Evolutionary conservation across 2,329 filamentous ascomycete genomes (phyloP).

Genomic region (Mariannaea sp.): DNA sequence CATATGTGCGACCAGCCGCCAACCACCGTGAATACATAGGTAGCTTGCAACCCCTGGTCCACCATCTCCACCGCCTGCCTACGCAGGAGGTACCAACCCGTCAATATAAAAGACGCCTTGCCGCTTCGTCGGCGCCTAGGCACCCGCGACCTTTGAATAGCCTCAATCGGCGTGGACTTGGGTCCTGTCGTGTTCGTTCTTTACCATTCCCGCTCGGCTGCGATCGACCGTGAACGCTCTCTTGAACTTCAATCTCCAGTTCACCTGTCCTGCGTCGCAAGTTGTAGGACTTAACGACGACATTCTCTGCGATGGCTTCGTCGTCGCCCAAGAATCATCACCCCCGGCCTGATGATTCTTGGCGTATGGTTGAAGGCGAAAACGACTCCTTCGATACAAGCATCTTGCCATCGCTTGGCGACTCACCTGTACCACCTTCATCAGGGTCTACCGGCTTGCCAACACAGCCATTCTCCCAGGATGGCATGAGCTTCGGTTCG

Average conservation of each 20-base stretch:
- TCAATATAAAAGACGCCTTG: conserved; percentile 7
- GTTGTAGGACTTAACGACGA: not conserved
- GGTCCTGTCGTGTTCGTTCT: conserved; percentile 8
- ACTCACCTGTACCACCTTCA: conserved; percentile 44
- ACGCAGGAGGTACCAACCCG: not conserved
- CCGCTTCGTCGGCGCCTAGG: conserved; percentile 2
- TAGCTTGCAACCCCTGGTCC: conserved; percentile 10
- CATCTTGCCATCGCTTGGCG: conserved; percentile 51
- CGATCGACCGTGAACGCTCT: not conserved
- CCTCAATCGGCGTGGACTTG: conserved; percentile 14
- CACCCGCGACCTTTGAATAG: conserved; percentile 1
- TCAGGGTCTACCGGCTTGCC: conserved; percentile 44
- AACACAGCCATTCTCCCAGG: conserved; percentile 53
- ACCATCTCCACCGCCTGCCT: conserved; percentile 11
- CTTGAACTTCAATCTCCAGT: not conserved
- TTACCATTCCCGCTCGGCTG: conserved; percentile 6
- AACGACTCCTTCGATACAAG: conserved; percentile 65
- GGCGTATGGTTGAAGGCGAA: conserved; percentile 65
- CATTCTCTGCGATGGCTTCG: conserved; percentile 18
- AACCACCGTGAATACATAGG: conserved; percentile 15
- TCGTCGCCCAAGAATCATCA: conserved; percentile 32
- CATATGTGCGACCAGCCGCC: not conserved
- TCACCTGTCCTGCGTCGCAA: not conserved
- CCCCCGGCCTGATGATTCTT: conserved; percentile 55
- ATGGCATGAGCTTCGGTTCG: conserved; percentile 50